These are phyloP conservation scores for Zalaria obscura DNA, from an alignment of 2,329 filamentous ascomycete species.

Conservation along the genomic window DNA sequence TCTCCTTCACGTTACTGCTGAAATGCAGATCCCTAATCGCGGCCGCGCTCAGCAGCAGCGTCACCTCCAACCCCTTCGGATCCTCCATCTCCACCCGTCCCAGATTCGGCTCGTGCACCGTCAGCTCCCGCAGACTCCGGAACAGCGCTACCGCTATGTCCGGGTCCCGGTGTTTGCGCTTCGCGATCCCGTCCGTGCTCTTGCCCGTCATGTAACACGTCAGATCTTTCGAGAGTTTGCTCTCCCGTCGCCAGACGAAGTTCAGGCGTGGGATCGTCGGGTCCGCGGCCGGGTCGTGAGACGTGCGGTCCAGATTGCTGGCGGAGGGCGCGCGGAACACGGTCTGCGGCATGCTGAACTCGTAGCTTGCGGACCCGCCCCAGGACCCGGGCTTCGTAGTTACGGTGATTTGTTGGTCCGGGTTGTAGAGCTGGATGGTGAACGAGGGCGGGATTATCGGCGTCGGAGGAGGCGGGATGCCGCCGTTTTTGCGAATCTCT, in stretches of 20 bases:
- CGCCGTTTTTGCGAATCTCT: conserved; percentile 58
- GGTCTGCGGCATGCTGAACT: conserved; percentile 81
- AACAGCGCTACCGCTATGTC: conserved; percentile 92
- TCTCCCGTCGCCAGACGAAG: conserved; percentile 83
- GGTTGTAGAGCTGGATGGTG: conserved; percentile 82
- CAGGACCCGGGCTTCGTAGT: conserved; percentile 61
- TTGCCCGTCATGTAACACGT: conserved; percentile 77
- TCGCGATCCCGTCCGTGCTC: conserved; percentile 49
- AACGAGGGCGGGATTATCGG: conserved; percentile 68
- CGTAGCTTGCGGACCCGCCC: conserved; percentile 70
- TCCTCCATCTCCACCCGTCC: conserved; percentile 86
- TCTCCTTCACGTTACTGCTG: conserved; percentile 47
- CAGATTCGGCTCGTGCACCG: conserved; percentile 87
- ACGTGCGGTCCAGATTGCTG: conserved; percentile 63
- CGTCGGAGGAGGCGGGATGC: conserved; percentile 48
- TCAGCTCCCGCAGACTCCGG: conserved; percentile 60
- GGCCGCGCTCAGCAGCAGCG: conserved; percentile 48
- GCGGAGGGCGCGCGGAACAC: conserved; percentile 70
- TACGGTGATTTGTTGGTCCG: conserved; percentile 67
- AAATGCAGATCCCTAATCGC: conserved; percentile 51
- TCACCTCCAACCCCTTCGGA: conserved; percentile 79
- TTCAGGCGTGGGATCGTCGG: conserved; percentile 53
- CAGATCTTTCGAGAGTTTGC: conserved; percentile 73
- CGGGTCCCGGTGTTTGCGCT: conserved; percentile 72
- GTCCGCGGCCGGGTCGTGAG: conserved; percentile 42